Base-by-base conservation (phyloP, 202 grass and related monocot genomes). In the Bolboschoenoplectus hybrid region DNA sequence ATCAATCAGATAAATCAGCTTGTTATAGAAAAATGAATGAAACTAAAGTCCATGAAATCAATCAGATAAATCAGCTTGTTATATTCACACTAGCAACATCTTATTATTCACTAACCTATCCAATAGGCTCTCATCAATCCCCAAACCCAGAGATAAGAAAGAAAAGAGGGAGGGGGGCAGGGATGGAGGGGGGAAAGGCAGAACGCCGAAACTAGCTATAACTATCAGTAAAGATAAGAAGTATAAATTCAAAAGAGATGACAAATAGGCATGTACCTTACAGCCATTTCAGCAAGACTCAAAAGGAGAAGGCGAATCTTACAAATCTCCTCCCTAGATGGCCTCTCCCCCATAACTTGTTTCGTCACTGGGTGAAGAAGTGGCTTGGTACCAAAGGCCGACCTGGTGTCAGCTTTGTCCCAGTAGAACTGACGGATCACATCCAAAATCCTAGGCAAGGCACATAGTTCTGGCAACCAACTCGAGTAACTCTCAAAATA, bases 221-320 rank as follows among this genome's bases (percentile, higher is more conserved):
- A 80, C 51, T 78, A 79, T 34, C 46, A 79, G 40, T 58, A 80
- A 84, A 69, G 51, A 45, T 40, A 72, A 14, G 16, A 3, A 19
- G 36, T 58, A 47, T 1, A 34, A 77, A 66, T 62, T n/a, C 52
- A 67, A 14, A 78, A 81, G 36, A 39, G 32, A 26, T 38, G 34
- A 7, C 17, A 74, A 38, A 36, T 26, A 26, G 26, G 0, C 26
- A 26, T 58, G 51, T 89, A 95, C 96, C 91, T 94, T 72, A 98
- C 85, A 85, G 90, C 90, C 93, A 98, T 98, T 87, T 98, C 96
- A 85, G 91, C 93, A 80, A 98, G 64, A 87, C 96, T 98, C 87
- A 98, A 90, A 57, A 98, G 86, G 81, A 98, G 93, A 53, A 98
- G 89, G 10, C 96, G 86, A 14, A 98, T 91, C 88, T 98, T 98